These are phyloP conservation scores for Lophiotrema nucula DNA, from an alignment of 495 filamentous ascomycete genomes.

Conservation along the genomic window DNA sequence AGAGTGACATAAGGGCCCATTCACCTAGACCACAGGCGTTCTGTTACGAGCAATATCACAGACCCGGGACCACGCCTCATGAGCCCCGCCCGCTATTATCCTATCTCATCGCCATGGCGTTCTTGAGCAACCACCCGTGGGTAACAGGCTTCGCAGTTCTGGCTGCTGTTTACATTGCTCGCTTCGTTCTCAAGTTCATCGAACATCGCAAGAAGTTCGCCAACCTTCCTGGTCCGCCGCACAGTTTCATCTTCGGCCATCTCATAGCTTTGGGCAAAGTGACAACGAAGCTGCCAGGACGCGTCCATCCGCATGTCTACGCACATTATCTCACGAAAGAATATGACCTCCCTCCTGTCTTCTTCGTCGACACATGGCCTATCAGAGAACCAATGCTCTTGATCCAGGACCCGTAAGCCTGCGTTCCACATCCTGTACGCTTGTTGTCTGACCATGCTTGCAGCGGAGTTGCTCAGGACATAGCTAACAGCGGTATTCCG, in stretches of 20 bases:
- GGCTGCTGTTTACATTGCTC: slow-evolving; percentile 2
- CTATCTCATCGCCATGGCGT: slow-evolving; percentile 8
- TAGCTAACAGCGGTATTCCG: slow-evolving; percentile 4
- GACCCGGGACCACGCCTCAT: no score
- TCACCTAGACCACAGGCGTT: no score
- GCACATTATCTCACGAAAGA: slow-evolving; percentile 28
- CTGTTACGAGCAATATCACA: no score
- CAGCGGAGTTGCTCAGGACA: slow-evolving; percentile 45
- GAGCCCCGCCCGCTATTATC: neutral
- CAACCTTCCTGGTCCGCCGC: slow-evolving; percentile 33
- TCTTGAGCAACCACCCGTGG: slow-evolving; percentile 12
- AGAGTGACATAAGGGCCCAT: no score
- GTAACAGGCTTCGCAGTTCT: slow-evolving; percentile 5
- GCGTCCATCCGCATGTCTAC: slow-evolving; percentile 34
- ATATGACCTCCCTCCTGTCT: slow-evolving; percentile 38
- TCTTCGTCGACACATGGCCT: slow-evolving; percentile 44
- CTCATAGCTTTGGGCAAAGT: slow-evolving; percentile 24
- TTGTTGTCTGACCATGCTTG: neutral
- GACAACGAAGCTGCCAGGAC: slow-evolving; percentile 19
- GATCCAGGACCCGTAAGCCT: slow-evolving; percentile 41
- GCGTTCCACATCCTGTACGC: neutral
- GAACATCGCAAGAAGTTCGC: slow-evolving; percentile 4
- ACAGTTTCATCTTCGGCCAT: slow-evolving; percentile 34
- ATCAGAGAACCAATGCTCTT: slow-evolving; percentile 39
- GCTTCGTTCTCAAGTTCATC: neutral